A percentile compares a stretch with the other conserved stretches of the same genome.
Evolutionary conservation across 208 protist genomes (phyloP).

Genomic region (Angomonas desouzai): DNA sequence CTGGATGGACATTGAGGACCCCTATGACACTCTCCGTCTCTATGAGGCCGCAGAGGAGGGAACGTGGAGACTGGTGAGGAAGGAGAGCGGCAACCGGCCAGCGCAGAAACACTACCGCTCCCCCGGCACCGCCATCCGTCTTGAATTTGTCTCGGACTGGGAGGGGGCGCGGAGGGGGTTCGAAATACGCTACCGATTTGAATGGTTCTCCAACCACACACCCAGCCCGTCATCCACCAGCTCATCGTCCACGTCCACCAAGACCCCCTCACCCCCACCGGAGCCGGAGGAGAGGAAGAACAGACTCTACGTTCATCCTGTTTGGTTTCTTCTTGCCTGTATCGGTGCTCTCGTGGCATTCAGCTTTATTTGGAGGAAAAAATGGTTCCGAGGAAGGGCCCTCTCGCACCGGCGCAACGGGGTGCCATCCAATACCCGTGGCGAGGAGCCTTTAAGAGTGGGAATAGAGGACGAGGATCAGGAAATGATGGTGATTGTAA

Average conservation of each 20-base stretch:
- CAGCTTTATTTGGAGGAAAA: too few species aligned
- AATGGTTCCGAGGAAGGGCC: not conserved
- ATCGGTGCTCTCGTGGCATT: not conserved
- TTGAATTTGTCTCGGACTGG: constrained; percentile 63
- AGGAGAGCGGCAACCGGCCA: not conserved
- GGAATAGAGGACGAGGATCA: not conserved
- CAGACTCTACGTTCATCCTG: not conserved
- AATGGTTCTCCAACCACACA: not conserved
- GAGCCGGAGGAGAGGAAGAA: not conserved
- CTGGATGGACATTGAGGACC: constrained; percentile 32
- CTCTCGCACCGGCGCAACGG: not conserved
- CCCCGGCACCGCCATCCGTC: constrained; percentile 19
- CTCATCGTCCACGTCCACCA: not conserved
- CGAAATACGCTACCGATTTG: constrained; percentile 58
- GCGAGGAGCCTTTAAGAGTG: not conserved
- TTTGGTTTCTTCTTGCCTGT: not conserved
- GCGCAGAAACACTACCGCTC: constrained; percentile 18
- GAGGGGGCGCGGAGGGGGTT: constrained; percentile 35
- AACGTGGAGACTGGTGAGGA: not conserved
- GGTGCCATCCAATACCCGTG: not conserved
- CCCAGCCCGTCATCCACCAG: too few species aligned
- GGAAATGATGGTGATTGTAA: constrained; percentile 1
- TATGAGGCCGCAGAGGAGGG: constrained; percentile 27
- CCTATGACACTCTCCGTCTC: constrained; percentile 36
- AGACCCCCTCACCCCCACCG: not conserved